Base-by-base conservation (phyloP, 73 alveolate species). In the Paramecium biaurelia region DNA sequence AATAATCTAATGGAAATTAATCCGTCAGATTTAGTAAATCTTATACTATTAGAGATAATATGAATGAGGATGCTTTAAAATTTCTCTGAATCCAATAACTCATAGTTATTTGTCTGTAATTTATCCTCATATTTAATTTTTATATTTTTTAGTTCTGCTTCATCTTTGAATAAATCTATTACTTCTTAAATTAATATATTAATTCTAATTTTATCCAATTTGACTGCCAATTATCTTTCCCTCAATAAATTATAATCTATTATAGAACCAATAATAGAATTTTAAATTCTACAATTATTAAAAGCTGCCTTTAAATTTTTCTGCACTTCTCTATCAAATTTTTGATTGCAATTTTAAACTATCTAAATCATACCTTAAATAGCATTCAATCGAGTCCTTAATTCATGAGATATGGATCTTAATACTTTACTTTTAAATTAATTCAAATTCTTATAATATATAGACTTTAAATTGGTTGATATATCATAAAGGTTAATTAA, bases 251-350 rank as follows among this genome's bases (percentile, higher is more conserved):
- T 72, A 72, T 72, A 72, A 72, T 72, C 45, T 7, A 72, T 72
- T 28, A 72, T 72, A 3, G 86, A 72, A 34, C 86, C 45, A 72
- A 72, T 72, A 4, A 72, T 72, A 30, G 35, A 37, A 72, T 72
- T 37, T 72, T 72, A 72, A 5, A 72, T 72, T 72, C 86, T 72
- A 14, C 86, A 72, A 72, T 72, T 72, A 14, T 72, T 72, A 37
- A 35, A 72, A 0, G 45, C 58, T 15, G 59, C 86, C 45, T 37
- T 72, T 35, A 72, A 72, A 12, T 34, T 35, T 72, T 34, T 72
- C 9, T 32, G 12, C 2, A 32, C 45, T n/a, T 63, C 84, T 7
- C 45, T 63, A 24, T 63, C 84, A 63, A 63, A 63, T 26, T 26
- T 63, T 12, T 63, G 15, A 30, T 32, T 63, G 24, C 26, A 30